A percentile compares a stretch with the other conserved stretches of the same genome.
phyloP scores from a whole-genome alignment of 2,329 filamentous ascomycete species.

The Exophiala viscosa region DNA sequence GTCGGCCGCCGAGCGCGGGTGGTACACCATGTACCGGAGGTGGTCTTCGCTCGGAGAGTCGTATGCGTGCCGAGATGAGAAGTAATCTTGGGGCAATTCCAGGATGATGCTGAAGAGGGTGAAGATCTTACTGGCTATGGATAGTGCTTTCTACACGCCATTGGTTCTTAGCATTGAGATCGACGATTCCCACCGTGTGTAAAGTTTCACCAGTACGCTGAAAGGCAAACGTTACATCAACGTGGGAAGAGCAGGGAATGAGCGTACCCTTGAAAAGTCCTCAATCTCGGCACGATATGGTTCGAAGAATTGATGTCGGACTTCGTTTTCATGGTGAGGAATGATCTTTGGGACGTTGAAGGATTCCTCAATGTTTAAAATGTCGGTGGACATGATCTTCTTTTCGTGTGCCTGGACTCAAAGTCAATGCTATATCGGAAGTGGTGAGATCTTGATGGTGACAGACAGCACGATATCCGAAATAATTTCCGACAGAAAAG shows the following conservation, averaged over 20 bases:
- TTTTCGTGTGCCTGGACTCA: constrained; percentile 1
- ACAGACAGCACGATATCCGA: constrained; percentile 53
- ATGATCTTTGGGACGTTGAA: constrained; percentile 60
- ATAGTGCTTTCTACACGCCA: constrained; percentile 3
- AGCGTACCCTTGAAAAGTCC: constrained; percentile 42
- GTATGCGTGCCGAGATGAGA: constrained; percentile 55
- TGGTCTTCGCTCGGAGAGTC: constrained; percentile 55
- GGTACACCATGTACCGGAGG: constrained; percentile 59
- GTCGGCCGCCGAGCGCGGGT: constrained; percentile 46
- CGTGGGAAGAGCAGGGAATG: background rate
- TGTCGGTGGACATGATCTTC: constrained; percentile 36
- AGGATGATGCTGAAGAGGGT: constrained; percentile 58
- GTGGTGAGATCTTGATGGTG: constrained; percentile 17
- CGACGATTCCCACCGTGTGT: too few species aligned
- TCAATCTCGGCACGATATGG: constrained; percentile 55
- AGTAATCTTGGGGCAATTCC: constrained; percentile 55
- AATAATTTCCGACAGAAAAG: constrained; percentile 53
- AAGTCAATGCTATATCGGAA: background rate
- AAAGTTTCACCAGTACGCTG: too few species aligned
- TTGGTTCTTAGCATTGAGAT: background rate
- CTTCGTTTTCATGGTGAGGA: constrained; percentile 41
- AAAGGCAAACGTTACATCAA: too few species aligned
- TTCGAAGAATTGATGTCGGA: constrained; percentile 47
- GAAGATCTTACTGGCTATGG: constrained; percentile 34
- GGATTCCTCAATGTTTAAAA: constrained; percentile 56